Base-by-base conservation (phyloP, 306 rosid species). In the Elaeagnus macrophylla region DNA sequence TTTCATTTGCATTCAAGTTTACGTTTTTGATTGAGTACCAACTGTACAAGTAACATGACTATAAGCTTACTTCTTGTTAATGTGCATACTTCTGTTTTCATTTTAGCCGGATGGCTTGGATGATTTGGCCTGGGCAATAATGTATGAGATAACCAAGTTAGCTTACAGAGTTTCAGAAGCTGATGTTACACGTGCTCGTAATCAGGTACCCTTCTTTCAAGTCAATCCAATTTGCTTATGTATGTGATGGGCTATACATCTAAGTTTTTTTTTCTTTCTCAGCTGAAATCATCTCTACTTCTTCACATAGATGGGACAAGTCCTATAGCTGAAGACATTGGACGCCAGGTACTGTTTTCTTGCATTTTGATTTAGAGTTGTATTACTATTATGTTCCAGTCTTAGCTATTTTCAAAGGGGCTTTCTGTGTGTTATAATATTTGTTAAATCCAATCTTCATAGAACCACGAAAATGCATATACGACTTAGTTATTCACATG, bases 231-330 rank as follows among this genome's bases (percentile, higher is more conserved):
- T 45, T 14, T 2, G 5, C 49, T 16, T 11, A 13, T 38, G 2
- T 17, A 2, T 12, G 15, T n/a, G n/a, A 45, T 8, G 2, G 32
- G 3, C 10, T 10, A 7, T 10, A 10, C 13, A 10, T 41, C 10
- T 44, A 11, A 44, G 11, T 5, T 44, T 11, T 17, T 37, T 53
- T 53, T 56, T 32, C 54, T n/a, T n/a, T n/a, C 54, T n/a, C 79
- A 77, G 82, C 49, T 77, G 64, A 77, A 77, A 62, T 77, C 82
- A 43, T 77, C 82, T 5, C 67, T 77, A 54, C 57, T 77, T 35
- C 79, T 72, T 43, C 82, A 77, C 71, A 68, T 77, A 12, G 82
- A 77, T 54, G 82, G 82, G 46, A 77, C 82, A 44, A 77, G 78
- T 37, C 78, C 82, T 41, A 69, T 72, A 37, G 82, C 82, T 14